A percentile compares a stretch with the other conserved stretches of the same genome.
phyloP scores from a whole-genome alignment of 371 early-diverging fungal genomes.

The Mortierella sp. region DNA sequence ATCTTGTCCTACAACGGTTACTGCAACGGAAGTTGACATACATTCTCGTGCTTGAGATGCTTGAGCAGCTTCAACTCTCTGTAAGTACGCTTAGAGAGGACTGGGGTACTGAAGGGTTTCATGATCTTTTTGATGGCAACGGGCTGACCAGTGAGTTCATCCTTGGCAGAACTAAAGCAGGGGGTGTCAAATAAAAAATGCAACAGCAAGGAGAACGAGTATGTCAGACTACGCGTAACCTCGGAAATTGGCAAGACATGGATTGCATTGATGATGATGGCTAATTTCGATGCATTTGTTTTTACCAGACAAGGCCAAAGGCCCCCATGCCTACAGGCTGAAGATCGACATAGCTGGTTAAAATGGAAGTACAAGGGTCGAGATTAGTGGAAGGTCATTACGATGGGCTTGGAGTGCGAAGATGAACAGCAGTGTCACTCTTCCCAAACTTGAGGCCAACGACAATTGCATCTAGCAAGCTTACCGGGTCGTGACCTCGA shows the following conservation, averaged over 20 bases:
- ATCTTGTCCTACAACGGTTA: neutral
- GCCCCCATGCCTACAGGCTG: slow-evolving; percentile 98
- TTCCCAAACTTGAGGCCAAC: neutral
- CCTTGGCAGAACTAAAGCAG: slow-evolving; percentile 84
- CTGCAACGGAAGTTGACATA: slow-evolving; percentile 34
- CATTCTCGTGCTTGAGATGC: slow-evolving; percentile 90
- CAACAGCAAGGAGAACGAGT: too few species aligned
- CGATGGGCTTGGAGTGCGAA: neutral
- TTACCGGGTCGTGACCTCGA: slow-evolving; percentile 92
- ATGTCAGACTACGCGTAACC: too few species aligned
- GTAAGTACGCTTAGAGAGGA: slow-evolving; percentile 93
- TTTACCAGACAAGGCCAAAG: slow-evolving; percentile 95
- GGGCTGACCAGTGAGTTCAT: slow-evolving; percentile 80
- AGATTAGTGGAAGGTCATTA: too few species aligned
- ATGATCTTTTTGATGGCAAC: slow-evolving; percentile 97
- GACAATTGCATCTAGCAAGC: slow-evolving; percentile 1
- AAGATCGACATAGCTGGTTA: slow-evolving; percentile 92
- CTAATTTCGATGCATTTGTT: neutral
- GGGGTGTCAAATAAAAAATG: neutral
- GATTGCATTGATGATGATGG: neutral
- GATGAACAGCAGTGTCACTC: too few species aligned
- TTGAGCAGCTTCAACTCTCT: slow-evolving; percentile 93
- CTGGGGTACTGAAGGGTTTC: slow-evolving; percentile 93
- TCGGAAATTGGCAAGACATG: too few species aligned
- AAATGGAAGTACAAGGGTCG: too few species aligned